A percentile compares a stretch with the other conserved stretches of the same genome.
phyloP scores from a whole-genome alignment of 1,139 yeast species.

The Geotrichum bryndzae region DNA sequence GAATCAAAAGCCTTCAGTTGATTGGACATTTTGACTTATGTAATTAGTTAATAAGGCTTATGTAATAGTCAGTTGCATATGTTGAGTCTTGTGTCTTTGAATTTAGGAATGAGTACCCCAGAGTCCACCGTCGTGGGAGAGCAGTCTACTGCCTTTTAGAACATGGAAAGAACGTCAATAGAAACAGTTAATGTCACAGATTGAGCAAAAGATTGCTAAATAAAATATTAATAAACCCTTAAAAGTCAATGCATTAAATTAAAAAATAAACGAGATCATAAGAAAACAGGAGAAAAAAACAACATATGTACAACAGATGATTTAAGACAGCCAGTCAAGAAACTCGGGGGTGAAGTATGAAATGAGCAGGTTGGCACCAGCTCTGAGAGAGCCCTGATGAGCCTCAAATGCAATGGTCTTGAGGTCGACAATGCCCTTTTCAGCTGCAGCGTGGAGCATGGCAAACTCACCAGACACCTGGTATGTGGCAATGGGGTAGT shows the following conservation, averaged over 20 bases:
- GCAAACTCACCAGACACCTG: slow-evolving; percentile 98
- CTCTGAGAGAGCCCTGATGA: slow-evolving; percentile 86
- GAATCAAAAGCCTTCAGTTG: background rate
- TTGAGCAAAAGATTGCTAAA: background rate
- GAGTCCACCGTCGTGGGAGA: background rate
- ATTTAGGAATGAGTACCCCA: background rate
- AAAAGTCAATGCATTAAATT: background rate
- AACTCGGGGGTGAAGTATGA: slow-evolving; percentile 95
- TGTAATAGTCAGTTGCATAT: slow-evolving; percentile 2
- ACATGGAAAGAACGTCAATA: too few species aligned
- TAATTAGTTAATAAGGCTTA: background rate
- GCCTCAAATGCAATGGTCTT: slow-evolving; percentile 87
- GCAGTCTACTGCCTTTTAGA: background rate
- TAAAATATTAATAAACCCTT: background rate
- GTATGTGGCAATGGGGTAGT: slow-evolving; percentile 88
- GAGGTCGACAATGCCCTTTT: slow-evolving; percentile 85
- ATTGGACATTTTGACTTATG: background rate
- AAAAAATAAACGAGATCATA: background rate
- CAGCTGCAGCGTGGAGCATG: slow-evolving; percentile 98
- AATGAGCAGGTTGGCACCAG: slow-evolving; percentile 90
- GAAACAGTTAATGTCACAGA: too few species aligned
- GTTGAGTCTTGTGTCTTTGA: background rate
- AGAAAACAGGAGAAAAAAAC: background rate
- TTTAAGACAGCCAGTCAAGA: slow-evolving; percentile 69
- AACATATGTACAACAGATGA: background rate